Percentiles rank a stretch among this genome's conserved stretches.
Conservation (phyloP, 164 flowering plant genomes). For the Kalanchoe fedtschenkoi region DNA sequence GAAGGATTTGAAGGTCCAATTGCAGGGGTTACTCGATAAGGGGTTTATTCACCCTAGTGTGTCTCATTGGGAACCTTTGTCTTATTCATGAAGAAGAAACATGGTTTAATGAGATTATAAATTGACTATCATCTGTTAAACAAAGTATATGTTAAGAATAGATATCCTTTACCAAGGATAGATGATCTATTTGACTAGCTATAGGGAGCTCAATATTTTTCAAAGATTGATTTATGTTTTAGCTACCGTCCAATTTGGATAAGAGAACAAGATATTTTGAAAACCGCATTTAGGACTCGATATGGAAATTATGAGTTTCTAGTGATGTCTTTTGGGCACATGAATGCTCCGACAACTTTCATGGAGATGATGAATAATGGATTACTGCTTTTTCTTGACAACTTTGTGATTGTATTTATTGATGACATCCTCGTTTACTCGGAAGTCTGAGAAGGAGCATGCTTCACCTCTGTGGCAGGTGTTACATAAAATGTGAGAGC, state of each 20-base stretch:
- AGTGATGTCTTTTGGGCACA: conserved; percentile 6
- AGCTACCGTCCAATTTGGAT: not conserved
- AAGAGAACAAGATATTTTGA: not conserved
- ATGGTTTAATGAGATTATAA: not conserved
- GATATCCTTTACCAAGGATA: not conserved
- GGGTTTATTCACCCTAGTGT: not conserved
- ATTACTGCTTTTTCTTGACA: not conserved
- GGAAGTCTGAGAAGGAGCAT: not conserved
- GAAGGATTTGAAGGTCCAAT: not conserved
- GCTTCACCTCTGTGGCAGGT: not conserved
- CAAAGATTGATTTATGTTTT: not conserved
- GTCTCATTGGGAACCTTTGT: not conserved
- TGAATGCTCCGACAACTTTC: conserved; percentile 2
- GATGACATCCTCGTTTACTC: conserved; percentile 2
- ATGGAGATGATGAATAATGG: not conserved
- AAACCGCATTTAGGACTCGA: not conserved
- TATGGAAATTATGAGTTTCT: conserved; percentile 6
- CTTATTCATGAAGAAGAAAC: not conserved
- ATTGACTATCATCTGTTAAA: not conserved
- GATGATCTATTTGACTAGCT: conserved; percentile 3
- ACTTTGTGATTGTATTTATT: not conserved
- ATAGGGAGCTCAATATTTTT: not conserved
- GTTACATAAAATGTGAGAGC: not conserved
- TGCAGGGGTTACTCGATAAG: not conserved
- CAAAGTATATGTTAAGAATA: not conserved